Evolutionary conservation across 2,329 filamentous ascomycete species (phyloP).

Genomic region (Colletotrichum higginsianum): DNA sequence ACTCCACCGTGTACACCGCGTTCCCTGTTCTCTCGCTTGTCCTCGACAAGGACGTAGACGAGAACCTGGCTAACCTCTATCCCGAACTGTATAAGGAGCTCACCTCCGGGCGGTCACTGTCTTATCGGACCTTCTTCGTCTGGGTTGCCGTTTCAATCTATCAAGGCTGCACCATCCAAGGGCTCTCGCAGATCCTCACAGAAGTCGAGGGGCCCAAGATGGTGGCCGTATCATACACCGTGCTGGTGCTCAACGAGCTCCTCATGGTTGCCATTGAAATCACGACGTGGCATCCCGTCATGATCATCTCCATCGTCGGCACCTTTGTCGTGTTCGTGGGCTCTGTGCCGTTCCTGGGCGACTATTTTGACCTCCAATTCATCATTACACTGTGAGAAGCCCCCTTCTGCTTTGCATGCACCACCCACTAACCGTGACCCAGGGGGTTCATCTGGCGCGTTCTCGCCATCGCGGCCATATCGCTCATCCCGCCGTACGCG

Average conservation of each 20-base stretch:
- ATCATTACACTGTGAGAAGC: constrained; percentile 77
- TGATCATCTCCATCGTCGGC: constrained; percentile 87
- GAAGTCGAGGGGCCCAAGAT: constrained; percentile 81
- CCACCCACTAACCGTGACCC: constrained; percentile 4
- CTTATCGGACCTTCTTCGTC: constrained; percentile 94
- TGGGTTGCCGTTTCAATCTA: constrained; percentile 98
- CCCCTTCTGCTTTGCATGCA: neutral
- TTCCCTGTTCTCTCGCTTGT: constrained; percentile 93
- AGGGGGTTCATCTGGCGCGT: constrained; percentile 93
- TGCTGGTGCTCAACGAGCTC: constrained; percentile 92
- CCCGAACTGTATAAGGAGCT: constrained; percentile 98
- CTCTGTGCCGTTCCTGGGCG: constrained; percentile 86
- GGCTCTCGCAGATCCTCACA: constrained; percentile 90
- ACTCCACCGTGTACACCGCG: constrained; percentile 96
- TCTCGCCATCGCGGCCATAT: constrained; percentile 82
- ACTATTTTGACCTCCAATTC: constrained; percentile 91
- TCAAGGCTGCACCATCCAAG: constrained; percentile 95
- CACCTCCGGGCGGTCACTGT: constrained; percentile 88
- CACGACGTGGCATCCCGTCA: constrained; percentile 95
- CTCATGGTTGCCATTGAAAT: constrained; percentile 98
- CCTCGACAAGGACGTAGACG: constrained; percentile 94
- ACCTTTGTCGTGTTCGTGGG: constrained; percentile 87
- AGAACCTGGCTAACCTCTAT: constrained; percentile 93
- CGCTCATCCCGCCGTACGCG: constrained; percentile 87
- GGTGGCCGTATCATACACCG: constrained; percentile 93